Percentiles rank a stretch among this genome's conserved stretches.
Conservation (phyloP, 169 alveolate species). For the Plasmodium billcollinsi region DNA sequence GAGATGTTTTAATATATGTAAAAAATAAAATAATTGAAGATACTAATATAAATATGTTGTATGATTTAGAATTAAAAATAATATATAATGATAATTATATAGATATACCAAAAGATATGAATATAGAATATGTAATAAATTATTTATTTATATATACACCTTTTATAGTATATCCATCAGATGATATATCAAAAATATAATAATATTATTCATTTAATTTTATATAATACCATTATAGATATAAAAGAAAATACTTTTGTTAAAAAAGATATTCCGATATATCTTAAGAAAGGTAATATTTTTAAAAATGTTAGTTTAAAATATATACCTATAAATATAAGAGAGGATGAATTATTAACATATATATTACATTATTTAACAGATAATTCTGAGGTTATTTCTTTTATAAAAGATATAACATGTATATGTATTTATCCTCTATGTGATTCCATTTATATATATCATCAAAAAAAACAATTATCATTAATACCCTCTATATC, state of each 20-base stretch:
- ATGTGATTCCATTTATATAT: constrained; percentile 55
- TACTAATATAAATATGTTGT: constrained; percentile 21
- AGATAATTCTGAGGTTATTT: constrained; percentile 33
- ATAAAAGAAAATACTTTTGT: constrained; percentile 50
- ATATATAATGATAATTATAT: constrained; percentile 43
- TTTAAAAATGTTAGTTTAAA: constrained; percentile 43
- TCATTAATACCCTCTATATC: constrained; percentile 46
- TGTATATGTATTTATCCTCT: constrained; percentile 61
- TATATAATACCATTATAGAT: constrained; percentile 55
- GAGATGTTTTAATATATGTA: constrained; percentile 39
- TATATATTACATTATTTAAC: constrained; percentile 48
- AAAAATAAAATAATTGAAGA: constrained; percentile 45
- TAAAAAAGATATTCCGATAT: constrained; percentile 36
- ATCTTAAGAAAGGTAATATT: constrained; percentile 33
- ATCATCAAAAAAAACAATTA: constrained; percentile 30
- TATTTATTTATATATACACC: constrained; percentile 52
- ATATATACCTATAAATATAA: constrained; percentile 35
- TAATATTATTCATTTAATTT: constrained; percentile 30
- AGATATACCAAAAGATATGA: constrained; percentile 29
- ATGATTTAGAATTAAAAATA: constrained; percentile 19
- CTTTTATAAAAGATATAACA: constrained; percentile 60
- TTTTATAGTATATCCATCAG: constrained; percentile 20
- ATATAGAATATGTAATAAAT: constrained; percentile 56
- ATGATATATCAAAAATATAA: constrained; percentile 4
- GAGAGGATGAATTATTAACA: constrained; percentile 57